phyloP scores from a whole-genome alignment of 331 rosid species.

The Saraca asoca region DNA sequence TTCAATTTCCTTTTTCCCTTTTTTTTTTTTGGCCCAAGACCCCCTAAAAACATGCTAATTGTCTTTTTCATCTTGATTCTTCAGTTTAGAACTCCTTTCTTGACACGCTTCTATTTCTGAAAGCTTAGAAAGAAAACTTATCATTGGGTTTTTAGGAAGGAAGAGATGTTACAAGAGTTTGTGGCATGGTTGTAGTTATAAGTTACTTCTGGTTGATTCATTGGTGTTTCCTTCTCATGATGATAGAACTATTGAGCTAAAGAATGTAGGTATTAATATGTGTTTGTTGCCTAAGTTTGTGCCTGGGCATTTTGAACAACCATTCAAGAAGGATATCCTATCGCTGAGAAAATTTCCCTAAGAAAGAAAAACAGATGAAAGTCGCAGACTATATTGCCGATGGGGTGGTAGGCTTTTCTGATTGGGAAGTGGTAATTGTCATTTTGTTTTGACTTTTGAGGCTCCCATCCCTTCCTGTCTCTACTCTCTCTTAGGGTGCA shows the following conservation, averaged over 20 bases:
- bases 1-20: too few species aligned
- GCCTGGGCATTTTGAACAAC: not conserved
- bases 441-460: not conserved
- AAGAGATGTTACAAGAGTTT: slow-evolving; percentile 4
- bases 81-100: slow-evolving; percentile 8
- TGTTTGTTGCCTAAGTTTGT: not conserved
- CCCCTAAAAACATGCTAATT: slow-evolving; percentile 10
- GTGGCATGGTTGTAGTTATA: not conserved
- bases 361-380: slow-evolving; percentile 7
- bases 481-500: not conserved
- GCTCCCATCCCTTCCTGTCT: not conserved
- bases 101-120: not conserved
- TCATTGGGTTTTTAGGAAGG: not conserved
- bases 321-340: not conserved
- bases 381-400: slow-evolving; percentile 15
- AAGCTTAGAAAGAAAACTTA: not conserved
- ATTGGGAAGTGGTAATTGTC: slow-evolving; percentile 11
- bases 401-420: slow-evolving; percentile 2
- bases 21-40: not conserved
- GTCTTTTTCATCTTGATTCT: not conserved
- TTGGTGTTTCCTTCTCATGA: slow-evolving; percentile 15
- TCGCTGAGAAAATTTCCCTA: not conserved
- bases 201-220: slow-evolving; percentile 8
- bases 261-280: slow-evolving; percentile 3
- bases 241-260: slow-evolving; percentile 17